A percentile compares a stretch with the other conserved stretches of the same genome.
These are phyloP conservation scores for Peniophora sp. DNA, from an alignment of 1,284 basidiomycete species.

Conservation along the genomic window DNA sequence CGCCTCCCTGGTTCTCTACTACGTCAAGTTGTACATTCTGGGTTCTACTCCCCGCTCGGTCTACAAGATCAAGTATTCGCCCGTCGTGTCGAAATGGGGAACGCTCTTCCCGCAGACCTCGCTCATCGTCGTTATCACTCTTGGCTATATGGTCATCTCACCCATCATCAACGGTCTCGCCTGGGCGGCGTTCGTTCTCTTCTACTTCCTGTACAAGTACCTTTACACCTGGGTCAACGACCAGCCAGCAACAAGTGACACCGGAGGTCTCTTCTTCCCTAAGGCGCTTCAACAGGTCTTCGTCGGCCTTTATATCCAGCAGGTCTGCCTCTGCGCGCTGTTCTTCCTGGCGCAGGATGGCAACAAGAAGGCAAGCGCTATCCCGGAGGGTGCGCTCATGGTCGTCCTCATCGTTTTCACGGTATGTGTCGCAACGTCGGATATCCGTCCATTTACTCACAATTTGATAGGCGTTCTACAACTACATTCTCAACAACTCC, in stretches of 20 bases:
- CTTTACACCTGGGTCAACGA: constrained; percentile 79
- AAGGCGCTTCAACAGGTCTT: constrained; percentile 91
- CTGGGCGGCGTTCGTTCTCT: constrained; percentile 73
- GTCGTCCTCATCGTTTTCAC: constrained; percentile 78
- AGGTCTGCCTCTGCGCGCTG: constrained; percentile 74
- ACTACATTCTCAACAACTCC: constrained; percentile 61
- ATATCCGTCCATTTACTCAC: constrained; percentile 9
- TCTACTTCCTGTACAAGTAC: constrained; percentile 87
- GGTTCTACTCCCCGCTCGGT: constrained; percentile 88
- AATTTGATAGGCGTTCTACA: constrained; percentile 48
- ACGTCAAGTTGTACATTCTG: constrained; percentile 78
- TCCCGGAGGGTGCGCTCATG: constrained; percentile 77
- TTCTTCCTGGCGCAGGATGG: constrained; percentile 78
- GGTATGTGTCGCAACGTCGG: constrained; percentile 30
- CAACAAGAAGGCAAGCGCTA: constrained; percentile 42
- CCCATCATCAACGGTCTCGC: constrained; percentile 93
- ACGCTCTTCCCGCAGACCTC: constrained; percentile 77
- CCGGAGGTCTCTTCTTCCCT: constrained; percentile 93
- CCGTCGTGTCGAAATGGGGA: constrained; percentile 72
- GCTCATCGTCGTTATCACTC: constrained; percentile 66
- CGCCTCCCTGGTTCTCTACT: constrained; percentile 72
- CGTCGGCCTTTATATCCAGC: constrained; percentile 85
- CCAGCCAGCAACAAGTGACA: constrained; percentile 69
- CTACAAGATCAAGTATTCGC: constrained; percentile 69
- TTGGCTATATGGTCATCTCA: constrained; percentile 85